Percentiles rank a stretch among this genome's conserved stretches.
These are phyloP conservation scores for Primulina eburnea DNA, from an alignment of 257 asterid genomes.

Conservation along the genomic window DNA sequence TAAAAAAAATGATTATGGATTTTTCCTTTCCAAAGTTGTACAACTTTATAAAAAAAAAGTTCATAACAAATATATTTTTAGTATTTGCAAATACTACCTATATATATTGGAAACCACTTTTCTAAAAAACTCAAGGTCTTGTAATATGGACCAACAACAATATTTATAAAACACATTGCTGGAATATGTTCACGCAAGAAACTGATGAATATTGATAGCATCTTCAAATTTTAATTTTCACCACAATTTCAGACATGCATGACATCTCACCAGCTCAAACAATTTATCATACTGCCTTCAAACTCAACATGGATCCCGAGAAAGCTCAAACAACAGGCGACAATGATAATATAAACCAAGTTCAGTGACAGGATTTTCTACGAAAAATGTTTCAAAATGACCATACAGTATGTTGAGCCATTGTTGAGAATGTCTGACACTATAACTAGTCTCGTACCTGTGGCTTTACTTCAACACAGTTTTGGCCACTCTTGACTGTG, in stretches of 20 bases:
- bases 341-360: constrained; percentile 53
- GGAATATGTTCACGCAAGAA: no score
- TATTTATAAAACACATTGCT: no score
- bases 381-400: constrained; percentile 27
- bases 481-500: not conserved
- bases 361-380: constrained; percentile 53
- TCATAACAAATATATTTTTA: no score
- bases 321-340: constrained; percentile 15
- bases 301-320: no score
- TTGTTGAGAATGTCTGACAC: constrained; percentile 39
- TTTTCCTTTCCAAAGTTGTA: no score
- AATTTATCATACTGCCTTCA: no score
- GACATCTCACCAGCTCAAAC: not conserved
- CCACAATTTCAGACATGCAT: not conserved
- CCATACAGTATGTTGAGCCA: not conserved
- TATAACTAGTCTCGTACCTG: constrained; percentile 26
- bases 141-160: no score
- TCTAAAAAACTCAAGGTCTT: no score
- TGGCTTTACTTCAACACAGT: not conserved
- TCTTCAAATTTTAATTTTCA: not conserved
- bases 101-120: not conserved
- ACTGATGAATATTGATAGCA: no score
- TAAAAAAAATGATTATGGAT: no score
- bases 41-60: no score
- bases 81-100: no score